Evolutionary conservation across 495 filamentous ascomycete genomes (phyloP).

Genomic region (Opeltia flavorubescens): DNA sequence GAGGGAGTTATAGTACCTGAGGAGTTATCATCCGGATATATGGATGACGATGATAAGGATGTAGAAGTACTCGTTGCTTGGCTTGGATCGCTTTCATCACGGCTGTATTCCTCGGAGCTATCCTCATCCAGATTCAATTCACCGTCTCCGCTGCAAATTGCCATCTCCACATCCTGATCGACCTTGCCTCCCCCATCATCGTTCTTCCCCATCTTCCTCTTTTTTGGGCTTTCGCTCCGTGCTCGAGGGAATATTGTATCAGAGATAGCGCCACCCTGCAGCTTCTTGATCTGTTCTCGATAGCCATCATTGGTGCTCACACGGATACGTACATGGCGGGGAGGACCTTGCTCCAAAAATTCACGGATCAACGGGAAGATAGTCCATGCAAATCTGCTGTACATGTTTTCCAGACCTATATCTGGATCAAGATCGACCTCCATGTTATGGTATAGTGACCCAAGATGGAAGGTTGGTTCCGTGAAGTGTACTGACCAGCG

Average conservation of each 20-base stretch:
- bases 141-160: background rate
- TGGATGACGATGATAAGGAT: background rate
- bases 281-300: background rate
- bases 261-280: background rate
- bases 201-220: background rate
- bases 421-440: background rate
- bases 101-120: background rate
- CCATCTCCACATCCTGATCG: background rate
- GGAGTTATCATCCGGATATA: no score
- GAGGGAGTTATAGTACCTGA: background rate
- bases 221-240: background rate
- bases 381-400: slow-evolving; percentile 11
- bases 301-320: background rate
- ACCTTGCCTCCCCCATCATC: background rate
- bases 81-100: background rate
- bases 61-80: background rate
- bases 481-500: slow-evolving; percentile 8
- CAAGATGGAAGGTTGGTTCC: slow-evolving; percentile 1
- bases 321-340: background rate
- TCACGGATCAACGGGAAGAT: slow-evolving; percentile 7
- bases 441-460: slow-evolving; percentile 7
- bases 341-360: background rate
- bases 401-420: background rate
- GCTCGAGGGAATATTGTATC: no score
- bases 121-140: background rate